Conservation (phyloP, 2,329 filamentous ascomycete genomes). For the Hymenotorrendiella dingleyae region DNA sequence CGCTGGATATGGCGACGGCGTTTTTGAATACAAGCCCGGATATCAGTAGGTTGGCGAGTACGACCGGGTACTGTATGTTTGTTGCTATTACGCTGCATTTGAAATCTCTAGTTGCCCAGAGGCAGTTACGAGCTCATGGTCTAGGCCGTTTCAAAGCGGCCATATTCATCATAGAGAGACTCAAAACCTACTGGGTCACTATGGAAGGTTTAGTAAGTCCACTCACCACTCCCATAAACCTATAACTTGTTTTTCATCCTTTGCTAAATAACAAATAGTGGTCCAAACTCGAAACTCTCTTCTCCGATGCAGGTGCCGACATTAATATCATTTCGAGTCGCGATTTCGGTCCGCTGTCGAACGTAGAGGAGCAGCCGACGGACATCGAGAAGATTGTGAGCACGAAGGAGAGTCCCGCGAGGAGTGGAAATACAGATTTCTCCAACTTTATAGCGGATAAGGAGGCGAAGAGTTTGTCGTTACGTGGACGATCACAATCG, state of each 20-base stretch:
- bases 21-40: slow-evolving; percentile 10
- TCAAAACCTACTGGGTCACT: slow-evolving; percentile 14
- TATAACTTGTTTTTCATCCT: too few relatives aligned
- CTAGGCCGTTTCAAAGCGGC: slow-evolving; percentile 13
- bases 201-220: slow-evolving; percentile 4
- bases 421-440: neutral
- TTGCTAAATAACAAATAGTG: slow-evolving; percentile 1
- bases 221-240: too few relatives aligned
- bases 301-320: slow-evolving; percentile 1
- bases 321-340: slow-evolving; percentile 1
- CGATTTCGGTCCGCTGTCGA: neutral
- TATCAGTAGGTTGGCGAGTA: slow-evolving; percentile 10
- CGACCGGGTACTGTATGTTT: slow-evolving; percentile 13
- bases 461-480: neutral
- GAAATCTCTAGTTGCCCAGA: slow-evolving; percentile 14
- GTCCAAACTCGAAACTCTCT: slow-evolving; percentile 2
- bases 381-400: slow-evolving; percentile 7
- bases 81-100: slow-evolving; percentile 13
- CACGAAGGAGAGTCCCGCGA: neutral
- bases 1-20: slow-evolving; percentile 14
- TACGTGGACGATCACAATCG: neutral
- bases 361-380: neutral
- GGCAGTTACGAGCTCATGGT: slow-evolving; percentile 5
- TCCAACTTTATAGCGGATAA: slow-evolving; percentile 3
- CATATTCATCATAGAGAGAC: slow-evolving; percentile 11